A percentile compares a stretch with the other conserved stretches of the same genome.
These are phyloP conservation scores for Daldinia vernicosa DNA, from an alignment of 495 filamentous ascomycete species.

Conservation along the genomic window DNA sequence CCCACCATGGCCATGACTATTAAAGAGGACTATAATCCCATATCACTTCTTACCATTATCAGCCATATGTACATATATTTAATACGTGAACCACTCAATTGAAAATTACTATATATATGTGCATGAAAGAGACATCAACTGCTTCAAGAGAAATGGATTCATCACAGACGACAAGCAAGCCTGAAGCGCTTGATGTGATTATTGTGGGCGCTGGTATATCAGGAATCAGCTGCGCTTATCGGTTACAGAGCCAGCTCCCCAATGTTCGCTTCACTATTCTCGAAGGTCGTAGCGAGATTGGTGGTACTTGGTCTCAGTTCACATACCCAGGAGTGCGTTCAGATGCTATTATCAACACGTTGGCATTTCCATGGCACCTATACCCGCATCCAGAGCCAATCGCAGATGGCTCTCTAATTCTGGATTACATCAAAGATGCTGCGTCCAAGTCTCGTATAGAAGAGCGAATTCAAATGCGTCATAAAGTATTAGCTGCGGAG, in stretches of 20 bases:
- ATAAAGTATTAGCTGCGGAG: neutral
- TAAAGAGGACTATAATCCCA: neutral
- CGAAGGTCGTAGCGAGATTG: slow-evolving; percentile 62
- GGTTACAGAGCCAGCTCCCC: slow-evolving; percentile 64
- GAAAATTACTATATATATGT: neutral
- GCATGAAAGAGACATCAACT: neutral
- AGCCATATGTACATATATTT: neutral
- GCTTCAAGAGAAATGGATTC: neutral
- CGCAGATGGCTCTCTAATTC: slow-evolving; percentile 63
- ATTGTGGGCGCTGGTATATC: slow-evolving; percentile 74
- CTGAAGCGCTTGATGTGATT: slow-evolving; percentile 57
- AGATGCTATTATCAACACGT: slow-evolving; percentile 68
- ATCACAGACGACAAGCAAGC: neutral
- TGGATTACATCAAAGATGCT: slow-evolving; percentile 64
- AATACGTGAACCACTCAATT: neutral
- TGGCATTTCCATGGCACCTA: slow-evolving; percentile 69
- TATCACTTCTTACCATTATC: neutral
- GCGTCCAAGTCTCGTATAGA: slow-evolving; percentile 64
- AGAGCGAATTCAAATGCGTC: slow-evolving; percentile 58
- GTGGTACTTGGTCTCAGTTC: slow-evolving; percentile 72
- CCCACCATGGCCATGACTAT: neutral
- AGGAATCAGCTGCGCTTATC: slow-evolving; percentile 72
- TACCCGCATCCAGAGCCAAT: slow-evolving; percentile 64
- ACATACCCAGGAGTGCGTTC: slow-evolving; percentile 69
- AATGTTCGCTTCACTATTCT: slow-evolving; percentile 63